Conservation (phyloP, 2,329 filamentous ascomycete species). For the Sclerotinia sclerotiorum region DNA sequence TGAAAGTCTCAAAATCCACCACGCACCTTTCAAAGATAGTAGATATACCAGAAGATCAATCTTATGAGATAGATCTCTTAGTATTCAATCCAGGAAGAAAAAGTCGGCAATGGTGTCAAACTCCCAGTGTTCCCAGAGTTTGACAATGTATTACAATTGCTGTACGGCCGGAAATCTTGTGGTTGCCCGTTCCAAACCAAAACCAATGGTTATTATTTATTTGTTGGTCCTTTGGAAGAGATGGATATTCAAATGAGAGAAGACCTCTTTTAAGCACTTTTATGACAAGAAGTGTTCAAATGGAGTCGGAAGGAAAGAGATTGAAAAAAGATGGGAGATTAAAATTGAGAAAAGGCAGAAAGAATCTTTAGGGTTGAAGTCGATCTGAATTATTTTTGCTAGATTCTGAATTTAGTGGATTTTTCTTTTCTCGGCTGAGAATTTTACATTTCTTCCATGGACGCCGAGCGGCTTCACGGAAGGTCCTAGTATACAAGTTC, state of each 20-base stretch:
- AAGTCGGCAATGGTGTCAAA: conserved; percentile 3
- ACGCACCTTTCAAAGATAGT: conserved; percentile 21
- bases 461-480: conserved; percentile 3
- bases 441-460: conserved; percentile 2
- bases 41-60: neutral
- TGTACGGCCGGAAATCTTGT: neutral
- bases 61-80: neutral
- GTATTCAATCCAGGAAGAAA: neutral
- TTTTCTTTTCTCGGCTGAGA: conserved; percentile 22
- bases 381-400: conserved; percentile 17
- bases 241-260: conserved; percentile 3
- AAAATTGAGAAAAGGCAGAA: conserved; percentile 9
- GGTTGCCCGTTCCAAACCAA: neutral
- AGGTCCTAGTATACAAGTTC: conserved; percentile 4
- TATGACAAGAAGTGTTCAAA: neutral
- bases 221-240: neutral
- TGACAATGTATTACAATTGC: conserved; percentile 9
- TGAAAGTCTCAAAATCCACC: neutral
- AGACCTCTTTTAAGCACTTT: neutral
- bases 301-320: neutral
- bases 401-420: conserved; percentile 22
- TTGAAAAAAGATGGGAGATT: conserved; percentile 4
- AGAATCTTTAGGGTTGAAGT: conserved; percentile 10
- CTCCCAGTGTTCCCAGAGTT: neutral
- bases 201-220: neutral